These are phyloP conservation scores for Penicillium italicum DNA, from an alignment of 2,329 filamentous ascomycete species.

Conservation along the genomic window DNA sequence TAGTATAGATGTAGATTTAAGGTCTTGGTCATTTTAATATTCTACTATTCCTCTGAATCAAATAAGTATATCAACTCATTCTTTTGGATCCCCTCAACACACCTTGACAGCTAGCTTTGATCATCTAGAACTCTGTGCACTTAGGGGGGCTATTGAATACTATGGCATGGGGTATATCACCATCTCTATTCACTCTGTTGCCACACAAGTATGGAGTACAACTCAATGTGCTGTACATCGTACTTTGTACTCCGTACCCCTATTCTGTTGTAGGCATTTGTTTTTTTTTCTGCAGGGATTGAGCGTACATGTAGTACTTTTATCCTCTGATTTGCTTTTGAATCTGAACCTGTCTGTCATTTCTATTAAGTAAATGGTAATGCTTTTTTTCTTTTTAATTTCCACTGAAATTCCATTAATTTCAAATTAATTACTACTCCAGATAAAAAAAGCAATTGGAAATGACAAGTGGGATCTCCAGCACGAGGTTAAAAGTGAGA, in stretches of 20 bases:
- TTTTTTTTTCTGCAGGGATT: conserved; percentile 1
- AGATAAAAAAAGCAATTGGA: not conserved
- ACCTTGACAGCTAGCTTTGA: not conserved
- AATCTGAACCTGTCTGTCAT: not conserved
- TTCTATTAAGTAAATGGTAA: not conserved
- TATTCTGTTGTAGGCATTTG: not conserved
- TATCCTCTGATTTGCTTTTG: not conserved
- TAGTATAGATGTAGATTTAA: not conserved
- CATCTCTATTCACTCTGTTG: not conserved
- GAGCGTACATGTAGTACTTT: not conserved
- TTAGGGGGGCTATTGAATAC: not conserved
- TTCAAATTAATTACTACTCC: not conserved
- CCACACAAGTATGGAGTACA: not conserved
- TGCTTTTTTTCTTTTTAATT: not conserved
- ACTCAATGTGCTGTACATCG: not conserved
- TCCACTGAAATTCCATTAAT: not conserved
- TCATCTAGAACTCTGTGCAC: not conserved
- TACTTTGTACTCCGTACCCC: not conserved
- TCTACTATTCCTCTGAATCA: not conserved
- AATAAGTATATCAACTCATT: not conserved
- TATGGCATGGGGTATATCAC: not conserved
- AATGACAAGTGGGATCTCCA: not conserved
- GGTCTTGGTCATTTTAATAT: not conserved
- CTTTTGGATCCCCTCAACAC: not conserved
- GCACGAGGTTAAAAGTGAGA: conserved; percentile 1